phyloP scores from a whole-genome alignment of 345 rosid species.

The Hibiscus mutabilis region DNA sequence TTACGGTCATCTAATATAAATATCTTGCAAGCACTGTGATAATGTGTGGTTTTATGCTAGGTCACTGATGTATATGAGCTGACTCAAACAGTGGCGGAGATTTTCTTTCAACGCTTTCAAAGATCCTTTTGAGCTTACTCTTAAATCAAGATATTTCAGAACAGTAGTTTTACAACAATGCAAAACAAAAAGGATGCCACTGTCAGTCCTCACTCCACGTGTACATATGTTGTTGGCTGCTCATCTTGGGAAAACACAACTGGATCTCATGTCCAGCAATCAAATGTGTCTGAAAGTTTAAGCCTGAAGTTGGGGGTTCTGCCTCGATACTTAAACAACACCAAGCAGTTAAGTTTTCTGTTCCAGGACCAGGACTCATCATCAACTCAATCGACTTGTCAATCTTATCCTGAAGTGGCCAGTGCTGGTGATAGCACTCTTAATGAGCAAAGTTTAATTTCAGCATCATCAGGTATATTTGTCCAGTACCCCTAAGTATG shows the following conservation, averaged over 20 bases:
- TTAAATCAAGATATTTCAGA: neutral
- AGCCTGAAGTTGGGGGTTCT: constrained; percentile 48
- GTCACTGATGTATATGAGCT: constrained; percentile 3
- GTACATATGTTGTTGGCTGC: constrained; percentile 31
- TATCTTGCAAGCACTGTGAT: neutral
- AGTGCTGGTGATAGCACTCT: constrained; percentile 39
- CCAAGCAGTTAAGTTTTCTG: constrained; percentile 40
- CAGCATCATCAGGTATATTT: constrained; percentile 27
- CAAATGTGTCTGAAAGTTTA: constrained; percentile 30
- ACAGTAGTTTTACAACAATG: constrained; percentile 21
- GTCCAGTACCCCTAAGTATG: neutral
- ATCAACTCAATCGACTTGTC: constrained; percentile 65
- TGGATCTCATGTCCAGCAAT: constrained; percentile 19
- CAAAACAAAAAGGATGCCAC: constrained; percentile 33
- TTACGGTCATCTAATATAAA: neutral
- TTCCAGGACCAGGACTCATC: constrained; percentile 62
- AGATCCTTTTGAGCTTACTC: constrained; percentile 14
- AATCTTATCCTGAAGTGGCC: constrained; percentile 55
- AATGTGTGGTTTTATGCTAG: neutral
- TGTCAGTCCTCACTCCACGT: constrained; percentile 19
- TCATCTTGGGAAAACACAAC: constrained; percentile 38
- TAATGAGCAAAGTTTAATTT: constrained; percentile 20
- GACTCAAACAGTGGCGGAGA: neutral
- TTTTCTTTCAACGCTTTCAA: neutral
- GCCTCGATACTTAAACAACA: constrained; percentile 23